phyloP scores from a whole-genome alignment of 164 flowering plant species.

The Chloranthus sessilifolius region DNA sequence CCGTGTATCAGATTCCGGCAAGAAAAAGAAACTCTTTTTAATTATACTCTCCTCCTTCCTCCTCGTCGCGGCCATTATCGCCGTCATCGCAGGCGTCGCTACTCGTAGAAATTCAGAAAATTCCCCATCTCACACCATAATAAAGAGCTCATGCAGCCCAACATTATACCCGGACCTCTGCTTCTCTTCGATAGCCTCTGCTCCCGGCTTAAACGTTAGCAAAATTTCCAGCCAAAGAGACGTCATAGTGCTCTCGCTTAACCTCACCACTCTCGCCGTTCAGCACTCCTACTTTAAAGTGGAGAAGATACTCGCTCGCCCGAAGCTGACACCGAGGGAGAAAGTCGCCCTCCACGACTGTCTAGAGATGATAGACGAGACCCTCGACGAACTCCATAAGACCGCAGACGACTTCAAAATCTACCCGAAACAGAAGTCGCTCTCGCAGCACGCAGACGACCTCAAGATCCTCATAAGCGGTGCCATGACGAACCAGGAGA shows the following conservation, averaged over 20 bases:
- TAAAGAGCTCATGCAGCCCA: slow-evolving; percentile 53
- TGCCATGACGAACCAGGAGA: slow-evolving; percentile 77
- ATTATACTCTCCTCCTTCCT: slow-evolving; percentile 32
- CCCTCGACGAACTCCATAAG: slow-evolving; percentile 58
- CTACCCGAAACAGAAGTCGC: slow-evolving; percentile 48
- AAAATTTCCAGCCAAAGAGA: slow-evolving; percentile 39
- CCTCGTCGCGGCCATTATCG: slow-evolving; percentile 27
- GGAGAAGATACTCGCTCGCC: slow-evolving; percentile 23
- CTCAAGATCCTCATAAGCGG: slow-evolving; percentile 59
- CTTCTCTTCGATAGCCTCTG: slow-evolving; percentile 41
- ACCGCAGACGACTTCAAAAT: slow-evolving; percentile 38
- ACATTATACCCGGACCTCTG: slow-evolving; percentile 69
- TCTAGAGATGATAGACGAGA: slow-evolving; percentile 61
- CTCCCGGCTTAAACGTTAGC: slow-evolving; percentile 14
- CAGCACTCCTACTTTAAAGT: slow-evolving; percentile 40
- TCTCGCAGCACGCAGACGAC: slow-evolving; percentile 47
- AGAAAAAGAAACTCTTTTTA: slow-evolving; percentile 29
- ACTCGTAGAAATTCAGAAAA: slow-evolving; percentile 9
- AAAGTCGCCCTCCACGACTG: slow-evolving; percentile 71
- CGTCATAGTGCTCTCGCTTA: slow-evolving; percentile 52
- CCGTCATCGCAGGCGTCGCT: slow-evolving; percentile 34
- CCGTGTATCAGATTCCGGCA: slow-evolving; percentile 27
- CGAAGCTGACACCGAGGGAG: slow-evolving; percentile 38
- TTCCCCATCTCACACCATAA: slow-evolving; percentile 34
- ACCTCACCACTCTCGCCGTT: slow-evolving; percentile 41